These are phyloP conservation scores for Debaryomycetaceae sp. DNA, from an alignment of 1,139 yeast species.

Conservation along the genomic window DNA sequence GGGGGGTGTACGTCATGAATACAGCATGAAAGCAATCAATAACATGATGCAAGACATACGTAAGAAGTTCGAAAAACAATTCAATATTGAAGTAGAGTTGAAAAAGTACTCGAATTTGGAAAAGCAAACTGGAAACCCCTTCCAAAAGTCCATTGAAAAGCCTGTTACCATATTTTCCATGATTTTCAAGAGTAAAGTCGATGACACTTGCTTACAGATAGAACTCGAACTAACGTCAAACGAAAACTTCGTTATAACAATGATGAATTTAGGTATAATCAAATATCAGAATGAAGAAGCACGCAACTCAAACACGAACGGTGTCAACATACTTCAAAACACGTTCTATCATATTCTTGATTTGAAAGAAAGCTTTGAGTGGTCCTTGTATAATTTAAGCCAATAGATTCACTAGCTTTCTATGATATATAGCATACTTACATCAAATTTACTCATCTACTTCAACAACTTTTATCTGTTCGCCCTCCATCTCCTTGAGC, in stretches of 20 bases:
- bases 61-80: conserved; percentile 15
- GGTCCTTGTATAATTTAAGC: conserved; percentile 47
- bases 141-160: conserved; percentile 36
- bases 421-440: conserved; percentile 2
- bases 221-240: conserved; percentile 34
- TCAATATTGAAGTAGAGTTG: conserved; percentile 16
- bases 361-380: conserved; percentile 61
- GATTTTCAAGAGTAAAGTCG: conserved; percentile 9
- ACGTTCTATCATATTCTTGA: conserved; percentile 59
- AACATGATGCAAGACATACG: conserved; percentile 36
- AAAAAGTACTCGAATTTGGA: conserved; percentile 24
- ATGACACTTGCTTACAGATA: conserved; percentile 21
- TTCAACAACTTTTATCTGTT: conserved; percentile 25
- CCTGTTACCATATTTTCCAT: conserved; percentile 29
- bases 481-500: conserved; percentile 25
- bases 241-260: conserved; percentile 40
- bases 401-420: background rate
- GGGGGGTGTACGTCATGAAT: conserved; percentile 66
- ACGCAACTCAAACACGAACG: conserved; percentile 29
- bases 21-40: conserved; percentile 40
- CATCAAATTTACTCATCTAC: conserved; percentile 9
- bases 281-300: conserved; percentile 28
- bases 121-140: conserved; percentile 26
- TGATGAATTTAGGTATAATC: conserved; percentile 30
- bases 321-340: conserved; percentile 40